Percentiles rank a stretch among this genome's conserved stretches.
These are phyloP conservation scores for Neofusicoccum umdonicola DNA, from an alignment of 2,329 filamentous ascomycete species.

Conservation along the genomic window DNA sequence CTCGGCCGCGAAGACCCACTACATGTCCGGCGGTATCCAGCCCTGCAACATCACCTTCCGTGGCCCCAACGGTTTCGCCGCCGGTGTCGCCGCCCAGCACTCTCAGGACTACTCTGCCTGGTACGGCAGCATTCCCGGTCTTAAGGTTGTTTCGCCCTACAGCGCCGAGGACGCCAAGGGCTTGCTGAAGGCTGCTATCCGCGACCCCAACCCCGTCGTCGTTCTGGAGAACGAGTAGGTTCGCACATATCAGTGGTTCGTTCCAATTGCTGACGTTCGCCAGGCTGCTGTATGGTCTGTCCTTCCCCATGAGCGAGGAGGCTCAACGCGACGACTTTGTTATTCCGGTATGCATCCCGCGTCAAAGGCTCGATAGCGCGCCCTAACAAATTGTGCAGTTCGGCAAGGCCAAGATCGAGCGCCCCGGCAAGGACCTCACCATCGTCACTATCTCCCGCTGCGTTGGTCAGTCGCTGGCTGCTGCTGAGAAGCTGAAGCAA, in stretches of 20 bases:
- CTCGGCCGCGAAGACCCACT: constrained; percentile 97
- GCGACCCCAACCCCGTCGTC: constrained; percentile 95
- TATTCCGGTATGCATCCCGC: constrained; percentile 58
- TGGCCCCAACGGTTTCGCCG: constrained; percentile 94
- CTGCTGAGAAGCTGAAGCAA: constrained; percentile 88
- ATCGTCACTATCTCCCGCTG: constrained; percentile 93
- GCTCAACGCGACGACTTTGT: constrained; percentile 97
- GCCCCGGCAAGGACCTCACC: constrained; percentile 90
- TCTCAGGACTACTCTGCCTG: constrained; percentile 98
- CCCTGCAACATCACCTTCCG: constrained; percentile 99
- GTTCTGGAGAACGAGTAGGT: constrained; percentile 54
- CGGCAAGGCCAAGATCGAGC: constrained; percentile 99
- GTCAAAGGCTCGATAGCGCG: neutral
- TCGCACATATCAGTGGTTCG: too few relatives aligned
- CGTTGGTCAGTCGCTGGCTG: constrained; percentile 85
- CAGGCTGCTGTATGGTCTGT: constrained; percentile 80
- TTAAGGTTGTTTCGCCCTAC: constrained; percentile 97
- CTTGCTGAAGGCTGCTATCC: constrained; percentile 93
- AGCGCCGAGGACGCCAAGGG: constrained; percentile 98
- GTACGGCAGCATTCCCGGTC: constrained; percentile 96
- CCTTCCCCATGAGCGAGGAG: constrained; percentile 96
- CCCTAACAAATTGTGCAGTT: constrained; percentile 49
- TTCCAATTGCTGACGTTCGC: neutral
- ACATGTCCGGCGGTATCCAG: constrained; percentile 99
- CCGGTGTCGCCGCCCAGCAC: constrained; percentile 95